Base-by-base conservation (phyloP, 2,329 filamentous ascomycete genomes). In the Pyrenochaeta sp. region DNA sequence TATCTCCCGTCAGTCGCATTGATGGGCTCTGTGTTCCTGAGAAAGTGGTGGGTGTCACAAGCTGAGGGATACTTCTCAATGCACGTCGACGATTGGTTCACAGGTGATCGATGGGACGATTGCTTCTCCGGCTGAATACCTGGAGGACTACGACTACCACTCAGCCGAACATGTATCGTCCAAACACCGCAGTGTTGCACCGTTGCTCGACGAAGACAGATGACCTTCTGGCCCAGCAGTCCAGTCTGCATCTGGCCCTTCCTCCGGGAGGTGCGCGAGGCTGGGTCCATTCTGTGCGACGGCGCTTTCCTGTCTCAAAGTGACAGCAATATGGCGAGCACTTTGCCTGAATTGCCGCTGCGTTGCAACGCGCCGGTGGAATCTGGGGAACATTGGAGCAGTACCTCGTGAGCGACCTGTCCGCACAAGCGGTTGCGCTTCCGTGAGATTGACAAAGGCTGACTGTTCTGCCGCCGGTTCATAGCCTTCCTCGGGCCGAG, bases 41-140 rank as follows among this genome's bases (percentile, higher is more conserved):
- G 41, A 41, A n/a, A 35, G 31, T 38, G 40, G 41, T 43, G 48
- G 29, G 48, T 51, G 14, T 34, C 42, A 49, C 51, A 37, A 44
- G 44, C 41, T 44, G 38, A 48, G 38, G 27, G 35, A 21, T 17
- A 11, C 31, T 17, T 28, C 13, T 19, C n/a, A 26, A 13, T 19
- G 9, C 7, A 14, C n/a, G 15, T 28, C n/a, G 13, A 23, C 30
- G 4, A 42, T 42, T 40, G 31, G 43, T 22, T 14, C 19, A 37
- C n/a, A 22, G 20, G 4, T 6, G 14, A 30, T 41, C 3, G 29
- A n/a, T 15, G 7, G 24, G 29, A 38, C 35, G 14, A 19, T 28
- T 21, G 11, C 13, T 31, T 22, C 19, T 17, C 37, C 10, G 28
- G 31, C 18, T 34, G 31, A 22, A 31, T 17, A 34, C 31, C 19